These are phyloP conservation scores for Penicillium sp. DNA, from an alignment of 2,329 filamentous ascomycete genomes.

Conservation along the genomic window DNA sequence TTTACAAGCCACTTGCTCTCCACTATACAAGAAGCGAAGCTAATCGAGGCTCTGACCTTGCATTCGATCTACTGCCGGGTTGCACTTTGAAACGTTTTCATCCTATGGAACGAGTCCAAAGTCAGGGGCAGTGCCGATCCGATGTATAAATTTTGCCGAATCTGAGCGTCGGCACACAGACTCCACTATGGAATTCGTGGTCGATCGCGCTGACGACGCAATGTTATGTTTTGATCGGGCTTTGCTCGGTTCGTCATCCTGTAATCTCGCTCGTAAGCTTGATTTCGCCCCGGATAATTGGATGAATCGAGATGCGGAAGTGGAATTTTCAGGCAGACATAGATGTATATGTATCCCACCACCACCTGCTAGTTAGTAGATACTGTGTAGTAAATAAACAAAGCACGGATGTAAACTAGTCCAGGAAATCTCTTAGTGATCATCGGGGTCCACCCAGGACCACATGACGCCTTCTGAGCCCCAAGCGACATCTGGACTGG, in stretches of 20 bases:
- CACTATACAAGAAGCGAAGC: background rate
- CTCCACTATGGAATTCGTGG: constrained; percentile 19
- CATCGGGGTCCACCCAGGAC: constrained; percentile 1
- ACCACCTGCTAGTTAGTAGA: background rate
- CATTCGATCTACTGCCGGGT: background rate
- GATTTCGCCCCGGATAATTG: background rate
- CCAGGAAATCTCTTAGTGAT: background rate
- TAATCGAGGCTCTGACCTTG: background rate
- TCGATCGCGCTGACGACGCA: constrained; percentile 18
- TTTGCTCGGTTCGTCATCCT: constrained; percentile 1
- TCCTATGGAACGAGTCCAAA: background rate
- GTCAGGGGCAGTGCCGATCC: background rate
- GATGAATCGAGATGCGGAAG: background rate
- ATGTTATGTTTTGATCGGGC: constrained; percentile 14
- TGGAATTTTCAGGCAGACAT: background rate
- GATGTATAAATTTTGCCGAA: background rate
- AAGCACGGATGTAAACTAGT: background rate
- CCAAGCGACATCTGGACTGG: constrained; percentile 1
- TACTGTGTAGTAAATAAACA: too few species aligned
- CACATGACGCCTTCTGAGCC: background rate
- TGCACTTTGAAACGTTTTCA: background rate
- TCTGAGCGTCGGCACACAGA: background rate
- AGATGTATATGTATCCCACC: background rate
- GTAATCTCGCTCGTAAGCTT: constrained; percentile 5
- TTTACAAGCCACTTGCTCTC: background rate